phyloP scores from a whole-genome alignment of 305 asterid genomes.

The Rubia tinctorum region DNA sequence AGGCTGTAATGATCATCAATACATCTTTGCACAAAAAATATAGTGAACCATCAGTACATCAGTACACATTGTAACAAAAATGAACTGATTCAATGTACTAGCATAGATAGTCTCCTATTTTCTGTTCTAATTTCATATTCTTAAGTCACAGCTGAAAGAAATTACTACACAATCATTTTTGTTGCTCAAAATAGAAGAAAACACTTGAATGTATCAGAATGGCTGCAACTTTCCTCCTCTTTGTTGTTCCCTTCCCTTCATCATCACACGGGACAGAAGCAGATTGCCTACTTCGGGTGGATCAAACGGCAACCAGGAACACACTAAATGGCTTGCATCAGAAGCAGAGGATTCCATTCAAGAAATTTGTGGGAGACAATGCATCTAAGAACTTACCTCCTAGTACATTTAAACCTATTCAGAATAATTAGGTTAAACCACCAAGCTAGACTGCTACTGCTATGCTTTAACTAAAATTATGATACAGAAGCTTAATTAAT shows the following conservation, averaged over 20 bases:
- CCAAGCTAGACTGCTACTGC: neutral
- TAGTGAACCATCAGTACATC: no score
- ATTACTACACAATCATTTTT: slow-evolving; percentile 1
- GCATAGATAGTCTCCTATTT: no score
- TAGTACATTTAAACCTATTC: slow-evolving; percentile 22
- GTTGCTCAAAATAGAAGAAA: slow-evolving; percentile 9
- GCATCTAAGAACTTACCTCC: slow-evolving; percentile 7
- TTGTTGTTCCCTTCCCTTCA: slow-evolving; percentile 1
- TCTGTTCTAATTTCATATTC: neutral
- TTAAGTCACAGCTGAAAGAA: neutral
- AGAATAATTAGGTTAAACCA: slow-evolving; percentile 17
- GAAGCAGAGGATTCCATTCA: slow-evolving; percentile 12
- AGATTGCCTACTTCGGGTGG: slow-evolving; percentile 14
- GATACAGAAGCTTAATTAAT: neutral
- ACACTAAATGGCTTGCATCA: slow-evolving; percentile 14
- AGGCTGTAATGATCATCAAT: no score
- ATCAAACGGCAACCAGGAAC: neutral
- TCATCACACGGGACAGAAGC: slow-evolving; percentile 13
- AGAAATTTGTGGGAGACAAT: slow-evolving; percentile 19
- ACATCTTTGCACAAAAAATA: no score
- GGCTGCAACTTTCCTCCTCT: slow-evolving; percentile 7
- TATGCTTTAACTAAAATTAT: neutral
- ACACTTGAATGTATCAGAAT: neutral
- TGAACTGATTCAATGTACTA: no score
- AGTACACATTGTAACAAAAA: no score